A percentile compares a stretch with the other conserved stretches of the same genome.
Conservation (phyloP, 2,329 filamentous ascomycete genomes). For the Trichoderma sp. region DNA sequence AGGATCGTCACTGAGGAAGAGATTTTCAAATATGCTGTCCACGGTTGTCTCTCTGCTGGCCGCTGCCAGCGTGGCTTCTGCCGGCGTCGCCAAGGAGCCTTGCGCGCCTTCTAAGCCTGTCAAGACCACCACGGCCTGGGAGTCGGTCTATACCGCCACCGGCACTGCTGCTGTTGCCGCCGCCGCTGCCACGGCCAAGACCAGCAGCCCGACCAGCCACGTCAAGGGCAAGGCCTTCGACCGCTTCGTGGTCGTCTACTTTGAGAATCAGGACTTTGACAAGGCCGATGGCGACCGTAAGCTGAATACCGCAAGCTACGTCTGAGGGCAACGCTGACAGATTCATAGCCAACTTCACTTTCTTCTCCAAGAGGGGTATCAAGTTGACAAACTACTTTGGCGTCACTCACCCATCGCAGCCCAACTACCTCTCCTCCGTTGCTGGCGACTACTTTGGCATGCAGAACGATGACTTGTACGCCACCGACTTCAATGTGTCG, state of each 20-base stretch:
- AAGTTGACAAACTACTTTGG: slow-evolving; percentile 49
- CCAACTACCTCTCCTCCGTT: slow-evolving; percentile 71
- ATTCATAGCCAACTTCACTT: slow-evolving; percentile 33
- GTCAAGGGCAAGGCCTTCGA: slow-evolving; percentile 73
- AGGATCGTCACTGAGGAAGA: background rate
- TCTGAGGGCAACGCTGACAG: background rate
- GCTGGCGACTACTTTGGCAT: slow-evolving; percentile 75
- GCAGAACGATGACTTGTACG: slow-evolving; percentile 65
- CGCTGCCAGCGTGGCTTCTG: slow-evolving; percentile 33
- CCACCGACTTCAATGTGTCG: slow-evolving; percentile 61
- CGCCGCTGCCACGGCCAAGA: slow-evolving; percentile 61
- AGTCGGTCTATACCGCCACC: slow-evolving; percentile 54
- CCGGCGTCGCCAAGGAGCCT: slow-evolving; percentile 19
- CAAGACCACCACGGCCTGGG: slow-evolving; percentile 34
- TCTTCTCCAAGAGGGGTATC: slow-evolving; percentile 37
- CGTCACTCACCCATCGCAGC: slow-evolving; percentile 72
- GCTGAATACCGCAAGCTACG: slow-evolving; percentile 27
- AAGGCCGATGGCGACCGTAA: slow-evolving; percentile 63
- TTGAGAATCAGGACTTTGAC: slow-evolving; percentile 74
- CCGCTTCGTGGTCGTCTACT: slow-evolving; percentile 71
- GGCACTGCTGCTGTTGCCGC: slow-evolving; percentile 52
- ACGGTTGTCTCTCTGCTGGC: slow-evolving; percentile 31
- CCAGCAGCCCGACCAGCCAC: slow-evolving; percentile 60
- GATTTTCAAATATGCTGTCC: slow-evolving; percentile 27
- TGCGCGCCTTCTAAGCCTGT: slow-evolving; percentile 2